These are phyloP conservation scores for Aphanomyces euteiches DNA, from an alignment of 352 stramenopile species.

Conservation along the genomic window DNA sequence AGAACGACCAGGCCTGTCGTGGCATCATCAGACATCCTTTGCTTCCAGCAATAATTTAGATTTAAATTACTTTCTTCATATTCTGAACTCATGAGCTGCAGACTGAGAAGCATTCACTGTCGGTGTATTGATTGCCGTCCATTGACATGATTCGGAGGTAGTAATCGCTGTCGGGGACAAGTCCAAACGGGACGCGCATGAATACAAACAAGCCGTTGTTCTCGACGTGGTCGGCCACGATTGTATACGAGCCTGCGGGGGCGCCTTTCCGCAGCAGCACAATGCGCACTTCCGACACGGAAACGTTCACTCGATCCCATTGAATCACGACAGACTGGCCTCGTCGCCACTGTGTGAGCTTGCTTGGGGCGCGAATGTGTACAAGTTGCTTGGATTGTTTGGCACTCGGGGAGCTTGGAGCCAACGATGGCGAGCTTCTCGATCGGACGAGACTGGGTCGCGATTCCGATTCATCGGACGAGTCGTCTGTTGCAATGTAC, in stretches of 20 bases:
- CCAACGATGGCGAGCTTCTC: slow-evolving; percentile 1
- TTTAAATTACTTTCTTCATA: slow-evolving; percentile 14
- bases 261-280: slow-evolving; percentile 9
- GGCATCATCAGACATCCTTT: too few species aligned
- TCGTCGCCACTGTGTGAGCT: slow-evolving; percentile 15
- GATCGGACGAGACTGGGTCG: not conserved
- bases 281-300: slow-evolving; percentile 23
- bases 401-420: not conserved
- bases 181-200: slow-evolving; percentile 12
- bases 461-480: not conserved
- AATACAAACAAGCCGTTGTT: slow-evolving; percentile 29
- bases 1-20: too few species aligned
- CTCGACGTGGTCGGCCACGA: slow-evolving; percentile 29
- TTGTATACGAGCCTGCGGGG: slow-evolving; percentile 8
- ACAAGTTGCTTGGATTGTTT: slow-evolving; percentile 8
- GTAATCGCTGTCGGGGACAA: slow-evolving; percentile 19
- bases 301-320: slow-evolving; percentile 6
- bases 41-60: not conserved
- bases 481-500: not conserved
- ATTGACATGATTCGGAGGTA: slow-evolving; percentile 29
- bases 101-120: slow-evolving; percentile 28
- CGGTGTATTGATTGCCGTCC: slow-evolving; percentile 28
- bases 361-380: slow-evolving; percentile 11
- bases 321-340: slow-evolving; percentile 20
- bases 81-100: not conserved